Conservation (phyloP, 1,284 basidiomycete genomes). For the Mrakiaceae sp. region DNA sequence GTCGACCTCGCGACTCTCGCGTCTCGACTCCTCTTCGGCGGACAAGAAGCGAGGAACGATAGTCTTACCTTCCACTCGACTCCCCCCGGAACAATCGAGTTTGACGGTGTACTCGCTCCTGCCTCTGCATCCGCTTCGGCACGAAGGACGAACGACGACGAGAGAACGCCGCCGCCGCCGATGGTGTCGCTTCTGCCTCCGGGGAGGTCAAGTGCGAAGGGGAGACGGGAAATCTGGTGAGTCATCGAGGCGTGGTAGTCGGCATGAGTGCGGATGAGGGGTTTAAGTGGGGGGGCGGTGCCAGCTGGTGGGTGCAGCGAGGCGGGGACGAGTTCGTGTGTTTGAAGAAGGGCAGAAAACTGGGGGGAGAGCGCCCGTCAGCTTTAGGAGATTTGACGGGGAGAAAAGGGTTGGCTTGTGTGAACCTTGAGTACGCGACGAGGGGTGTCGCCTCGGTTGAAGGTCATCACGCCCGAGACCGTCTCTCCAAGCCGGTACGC, state of each 20-base stretch:
- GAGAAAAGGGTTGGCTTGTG: conserved; percentile 3
- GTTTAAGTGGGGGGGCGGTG: conserved; percentile 20
- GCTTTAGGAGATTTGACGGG: conserved; percentile 1
- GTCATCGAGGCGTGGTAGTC: conserved; percentile 68
- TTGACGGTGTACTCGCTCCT: conserved; percentile 40
- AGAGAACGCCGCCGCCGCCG: background rate
- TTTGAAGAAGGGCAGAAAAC: conserved; percentile 73
- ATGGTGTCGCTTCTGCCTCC: background rate
- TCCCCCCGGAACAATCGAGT: conserved; percentile 42
- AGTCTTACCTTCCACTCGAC: conserved; percentile 75
- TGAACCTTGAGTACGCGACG: conserved; percentile 60
- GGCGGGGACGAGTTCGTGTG: conserved; percentile 59
- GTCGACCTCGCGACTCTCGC: background rate
- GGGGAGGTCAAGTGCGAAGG: conserved; percentile 79
- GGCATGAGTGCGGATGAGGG: conserved; percentile 51
- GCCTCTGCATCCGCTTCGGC: conserved; percentile 41
- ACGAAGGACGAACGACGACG: conserved; percentile 10
- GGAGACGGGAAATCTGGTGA: conserved; percentile 55
- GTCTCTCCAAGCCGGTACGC: conserved; percentile 83
- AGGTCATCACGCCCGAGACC: conserved; percentile 69
- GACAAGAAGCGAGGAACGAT: conserved; percentile 58
- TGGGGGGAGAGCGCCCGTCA: conserved; percentile 27
- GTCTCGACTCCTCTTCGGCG: conserved; percentile 29
- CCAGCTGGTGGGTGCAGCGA: conserved; percentile 32
- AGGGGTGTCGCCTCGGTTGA: conserved; percentile 52